Percentiles rank a stretch among this genome's conserved stretches.
Evolutionary conservation across 495 filamentous ascomycete species (phyloP).

Genomic region (Opeltia flavorubescens): DNA sequence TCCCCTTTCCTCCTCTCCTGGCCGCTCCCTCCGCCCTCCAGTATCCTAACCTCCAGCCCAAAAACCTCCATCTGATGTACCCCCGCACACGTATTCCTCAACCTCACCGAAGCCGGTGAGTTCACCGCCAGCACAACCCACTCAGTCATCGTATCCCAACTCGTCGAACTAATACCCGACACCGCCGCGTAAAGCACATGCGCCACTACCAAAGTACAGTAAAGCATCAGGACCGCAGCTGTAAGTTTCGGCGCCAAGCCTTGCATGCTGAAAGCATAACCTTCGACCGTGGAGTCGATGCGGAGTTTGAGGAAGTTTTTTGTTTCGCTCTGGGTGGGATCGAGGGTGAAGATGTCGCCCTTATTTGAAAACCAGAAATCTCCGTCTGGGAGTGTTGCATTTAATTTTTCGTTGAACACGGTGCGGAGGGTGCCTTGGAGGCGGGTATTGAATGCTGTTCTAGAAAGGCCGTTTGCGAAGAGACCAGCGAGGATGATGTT

Average conservation of each 20-base stretch:
- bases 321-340: conserved; percentile 5
- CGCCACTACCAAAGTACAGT: conserved; percentile 4
- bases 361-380: conserved; percentile 10
- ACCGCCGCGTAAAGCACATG: conserved; percentile 9
- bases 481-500: conserved; percentile 3
- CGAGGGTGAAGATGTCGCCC: conserved; percentile 9
- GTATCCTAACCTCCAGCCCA: conserved; percentile 4
- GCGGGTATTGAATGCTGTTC: conserved; percentile 1
- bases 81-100: conserved; percentile 11
- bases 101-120: conserved; percentile 5
- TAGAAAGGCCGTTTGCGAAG: conserved; percentile 9
- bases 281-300: conserved; percentile 6
- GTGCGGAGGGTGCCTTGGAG: conserved; percentile 9
- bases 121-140: conserved; percentile 10
- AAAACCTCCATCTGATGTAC: conserved; percentile 8
- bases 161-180: conserved; percentile 8
- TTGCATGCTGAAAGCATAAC: conserved; percentile 11
- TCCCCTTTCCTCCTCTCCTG: no score
- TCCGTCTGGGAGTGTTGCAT: neutral
- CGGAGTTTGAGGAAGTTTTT: conserved; percentile 12
- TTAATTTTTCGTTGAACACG: neutral
- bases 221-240: conserved; percentile 5
- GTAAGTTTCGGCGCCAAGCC: conserved; percentile 8
- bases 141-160: conserved; percentile 12
- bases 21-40: no score